These are phyloP conservation scores for Tricholoma saponaceum DNA, from an alignment of 768 basidiomycete species.

Conservation along the genomic window DNA sequence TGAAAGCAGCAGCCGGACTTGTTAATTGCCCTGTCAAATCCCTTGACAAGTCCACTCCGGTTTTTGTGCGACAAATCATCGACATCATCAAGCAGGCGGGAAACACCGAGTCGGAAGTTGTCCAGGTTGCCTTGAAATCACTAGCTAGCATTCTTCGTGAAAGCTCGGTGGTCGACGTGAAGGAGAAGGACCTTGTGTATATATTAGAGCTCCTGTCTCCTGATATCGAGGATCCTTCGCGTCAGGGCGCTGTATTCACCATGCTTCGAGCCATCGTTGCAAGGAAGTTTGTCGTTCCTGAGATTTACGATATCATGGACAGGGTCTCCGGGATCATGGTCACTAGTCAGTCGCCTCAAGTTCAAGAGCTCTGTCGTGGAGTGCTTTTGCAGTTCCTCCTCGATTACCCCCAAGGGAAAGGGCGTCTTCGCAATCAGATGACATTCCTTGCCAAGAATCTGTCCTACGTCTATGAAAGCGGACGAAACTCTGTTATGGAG, in stretches of 20 bases:
- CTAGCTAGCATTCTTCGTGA: constrained; percentile 90
- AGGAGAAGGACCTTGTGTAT: constrained; percentile 85
- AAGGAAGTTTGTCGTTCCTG: constrained; percentile 89
- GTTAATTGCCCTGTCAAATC: constrained; percentile 80
- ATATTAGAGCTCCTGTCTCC: constrained; percentile 83
- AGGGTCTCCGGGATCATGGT: constrained; percentile 89
- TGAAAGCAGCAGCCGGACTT: constrained; percentile 79
- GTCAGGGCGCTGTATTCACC: constrained; percentile 83
- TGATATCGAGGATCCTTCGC: constrained; percentile 84
- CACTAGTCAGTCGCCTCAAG: constrained; percentile 85
- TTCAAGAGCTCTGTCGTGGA: constrained; percentile 88
- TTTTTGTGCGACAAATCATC: constrained; percentile 81
- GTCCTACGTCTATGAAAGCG: constrained; percentile 86
- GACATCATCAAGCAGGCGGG: constrained; percentile 79
- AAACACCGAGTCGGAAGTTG: constrained; percentile 84
- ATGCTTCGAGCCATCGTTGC: constrained; percentile 88
- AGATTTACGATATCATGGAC: constrained; percentile 97
- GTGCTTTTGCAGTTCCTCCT: constrained; percentile 91
- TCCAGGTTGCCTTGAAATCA: constrained; percentile 84
- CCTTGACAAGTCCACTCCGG: constrained; percentile 70
- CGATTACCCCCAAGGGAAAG: constrained; percentile 96
- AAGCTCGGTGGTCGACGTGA: constrained; percentile 71
- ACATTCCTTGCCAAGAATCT: constrained; percentile 90
- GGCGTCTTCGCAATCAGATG: constrained; percentile 84
- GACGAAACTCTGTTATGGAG: constrained; percentile 92